phyloP scores from a whole-genome alignment of 495 filamentous ascomycete genomes.

The Penicillium angulare region DNA sequence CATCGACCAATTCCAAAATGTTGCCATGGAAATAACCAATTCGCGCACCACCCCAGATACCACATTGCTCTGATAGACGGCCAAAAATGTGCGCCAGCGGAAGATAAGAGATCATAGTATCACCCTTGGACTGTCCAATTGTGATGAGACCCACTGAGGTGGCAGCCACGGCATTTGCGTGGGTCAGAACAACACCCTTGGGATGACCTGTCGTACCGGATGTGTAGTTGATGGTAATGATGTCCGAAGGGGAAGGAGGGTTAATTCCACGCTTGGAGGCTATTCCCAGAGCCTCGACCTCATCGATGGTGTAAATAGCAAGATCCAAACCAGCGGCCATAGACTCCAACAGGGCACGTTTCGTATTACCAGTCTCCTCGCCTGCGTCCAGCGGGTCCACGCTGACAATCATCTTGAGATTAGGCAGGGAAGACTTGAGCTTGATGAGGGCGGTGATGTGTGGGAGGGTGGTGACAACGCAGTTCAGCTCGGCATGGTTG shows the following conservation, averaged over 20 bases:
- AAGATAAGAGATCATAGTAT: constrained; percentile 79
- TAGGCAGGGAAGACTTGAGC: constrained; percentile 72
- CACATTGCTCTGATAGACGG: constrained; percentile 74
- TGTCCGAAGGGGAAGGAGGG: constrained; percentile 70
- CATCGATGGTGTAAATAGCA: constrained; percentile 69
- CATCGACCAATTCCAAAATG: constrained; percentile 82
- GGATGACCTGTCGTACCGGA: constrained; percentile 93
- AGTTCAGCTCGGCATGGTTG: constrained; percentile 76
- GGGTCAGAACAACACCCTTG: constrained; percentile 88
- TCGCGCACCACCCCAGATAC: constrained; percentile 66
- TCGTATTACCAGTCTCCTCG: constrained; percentile 75
- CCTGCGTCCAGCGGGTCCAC: constrained; percentile 83
- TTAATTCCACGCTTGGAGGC: constrained; percentile 61
- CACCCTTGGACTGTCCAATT: constrained; percentile 47
- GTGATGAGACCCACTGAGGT: constrained; percentile 56
- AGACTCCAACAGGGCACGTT: constrained; percentile 69
- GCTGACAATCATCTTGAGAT: constrained; percentile 84
- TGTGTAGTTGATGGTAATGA: constrained; percentile 96
- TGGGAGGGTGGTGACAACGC: constrained; percentile 75
- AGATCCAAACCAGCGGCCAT: constrained; percentile 72
- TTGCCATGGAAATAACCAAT: constrained; percentile 97
- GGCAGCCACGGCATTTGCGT: constrained; percentile 75
- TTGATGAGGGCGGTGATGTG: constrained; percentile 87
- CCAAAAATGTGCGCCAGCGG: constrained; percentile 94
- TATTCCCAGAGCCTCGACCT: constrained; percentile 76